These are phyloP conservation scores for Pyricularia pennisetigena DNA, from an alignment of 2,329 filamentous ascomycete genomes.

Conservation along the genomic window DNA sequence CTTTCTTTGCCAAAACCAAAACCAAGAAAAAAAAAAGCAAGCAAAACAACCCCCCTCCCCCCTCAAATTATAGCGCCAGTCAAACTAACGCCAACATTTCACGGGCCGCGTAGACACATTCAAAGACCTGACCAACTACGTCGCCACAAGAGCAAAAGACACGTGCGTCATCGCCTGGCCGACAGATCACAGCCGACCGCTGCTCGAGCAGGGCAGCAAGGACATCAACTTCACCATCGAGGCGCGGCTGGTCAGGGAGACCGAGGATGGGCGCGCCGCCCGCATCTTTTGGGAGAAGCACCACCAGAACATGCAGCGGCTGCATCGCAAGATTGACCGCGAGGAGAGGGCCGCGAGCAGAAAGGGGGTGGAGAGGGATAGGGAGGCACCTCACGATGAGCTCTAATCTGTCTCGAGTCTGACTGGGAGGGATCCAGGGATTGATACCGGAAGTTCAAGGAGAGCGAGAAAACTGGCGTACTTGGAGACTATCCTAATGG, in stretches of 20 bases:
- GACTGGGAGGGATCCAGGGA: neutral
- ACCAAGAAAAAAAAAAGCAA: neutral
- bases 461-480: neutral
- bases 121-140: slow-evolving; percentile 14
- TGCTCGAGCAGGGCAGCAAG: slow-evolving; percentile 9
- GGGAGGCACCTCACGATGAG: slow-evolving; percentile 12
- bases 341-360: slow-evolving; percentile 13
- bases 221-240: slow-evolving; percentile 17
- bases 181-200: slow-evolving; percentile 13
- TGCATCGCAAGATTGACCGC: slow-evolving; percentile 14
- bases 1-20: neutral
- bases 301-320: slow-evolving; percentile 14
- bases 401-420: slow-evolving; percentile 8
- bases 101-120: neutral
- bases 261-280: slow-evolving; percentile 14
- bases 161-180: slow-evolving; percentile 17
- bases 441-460: neutral
- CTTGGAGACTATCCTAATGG: no score
- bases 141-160: slow-evolving; percentile 11
- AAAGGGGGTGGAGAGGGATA: slow-evolving; percentile 11
- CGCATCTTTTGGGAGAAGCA: slow-evolving; percentile 19
- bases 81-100: neutral
- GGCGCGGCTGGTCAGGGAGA: slow-evolving; percentile 13
- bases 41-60: no score
- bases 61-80: no score